Conservation (phyloP, 192 early-diverging fungal species). For the Martensiomyces pterosporus region DNA sequence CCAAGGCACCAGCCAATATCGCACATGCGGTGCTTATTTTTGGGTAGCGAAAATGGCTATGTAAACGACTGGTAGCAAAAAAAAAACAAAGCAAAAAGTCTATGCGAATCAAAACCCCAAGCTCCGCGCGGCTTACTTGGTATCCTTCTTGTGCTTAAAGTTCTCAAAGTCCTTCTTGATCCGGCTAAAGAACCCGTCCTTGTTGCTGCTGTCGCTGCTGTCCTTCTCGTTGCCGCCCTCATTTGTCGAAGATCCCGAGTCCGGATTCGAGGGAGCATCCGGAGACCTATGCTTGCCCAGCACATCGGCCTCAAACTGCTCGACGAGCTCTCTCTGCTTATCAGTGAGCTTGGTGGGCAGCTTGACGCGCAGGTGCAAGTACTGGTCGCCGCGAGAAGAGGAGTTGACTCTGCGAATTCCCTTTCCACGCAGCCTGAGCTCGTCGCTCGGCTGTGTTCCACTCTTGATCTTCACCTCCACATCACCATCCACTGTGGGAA, state of each 20-base stretch:
- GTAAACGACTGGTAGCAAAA: background rate
- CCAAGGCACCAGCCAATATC: no score
- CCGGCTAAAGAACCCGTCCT: conserved; percentile 51
- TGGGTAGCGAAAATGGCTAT: no score
- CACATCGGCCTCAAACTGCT: conserved; percentile 55
- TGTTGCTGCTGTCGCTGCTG: conserved; percentile 14
- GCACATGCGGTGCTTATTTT: no score
- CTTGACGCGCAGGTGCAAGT: conserved; percentile 77
- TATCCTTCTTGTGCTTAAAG: conserved; percentile 46
- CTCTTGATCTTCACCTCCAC: conserved; percentile 83
- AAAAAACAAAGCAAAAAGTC: background rate
- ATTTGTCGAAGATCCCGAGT: no score
- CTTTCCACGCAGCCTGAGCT: conserved; percentile 69
- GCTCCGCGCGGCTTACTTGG: conserved; percentile 7
- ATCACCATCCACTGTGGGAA: conserved; percentile 95
- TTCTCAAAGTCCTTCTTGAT: conserved; percentile 58
- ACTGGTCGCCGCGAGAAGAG: conserved; percentile 79
- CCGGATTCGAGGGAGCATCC: background rate
- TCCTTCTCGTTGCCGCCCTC: conserved; percentile 5
- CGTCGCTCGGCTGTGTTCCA: conserved; percentile 89
- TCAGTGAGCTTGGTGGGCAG: conserved; percentile 60
- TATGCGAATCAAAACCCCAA: background rate
- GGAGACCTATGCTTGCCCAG: conserved; percentile 8
- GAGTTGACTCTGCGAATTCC: conserved; percentile 66
- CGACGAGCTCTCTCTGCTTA: conserved; percentile 57